A percentile compares a stretch with the other conserved stretches of the same genome.
Evolutionary conservation across 345 rosid species (phyloP).

Genomic region (Boechera stricta): DNA sequence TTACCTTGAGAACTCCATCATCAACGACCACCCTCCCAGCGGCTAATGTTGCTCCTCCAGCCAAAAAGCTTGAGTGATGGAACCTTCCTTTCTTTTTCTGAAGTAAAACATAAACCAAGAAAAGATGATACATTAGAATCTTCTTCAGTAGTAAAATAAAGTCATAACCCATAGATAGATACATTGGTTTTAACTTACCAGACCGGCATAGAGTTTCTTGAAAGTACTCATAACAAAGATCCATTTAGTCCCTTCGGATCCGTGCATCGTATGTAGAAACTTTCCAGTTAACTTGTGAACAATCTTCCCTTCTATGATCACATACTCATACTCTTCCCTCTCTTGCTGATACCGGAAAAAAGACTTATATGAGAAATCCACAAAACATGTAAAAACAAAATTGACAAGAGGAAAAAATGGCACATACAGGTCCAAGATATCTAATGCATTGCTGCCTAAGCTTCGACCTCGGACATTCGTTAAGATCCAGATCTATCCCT

Average conservation of each 20-base stretch:
- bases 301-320: slow-evolving; percentile 65
- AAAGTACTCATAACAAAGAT: slow-evolving; percentile 90
- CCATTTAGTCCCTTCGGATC: slow-evolving; percentile 61
- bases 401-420: not conserved
- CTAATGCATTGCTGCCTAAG: slow-evolving; percentile 81
- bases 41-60: slow-evolving; percentile 91
- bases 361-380: not conserved
- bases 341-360: slow-evolving; percentile 65
- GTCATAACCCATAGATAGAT: not conserved
- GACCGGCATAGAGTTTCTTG: slow-evolving; percentile 73
- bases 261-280: slow-evolving; percentile 59
- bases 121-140: not conserved
- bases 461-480: slow-evolving; percentile 64
- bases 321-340: slow-evolving; percentile 77
- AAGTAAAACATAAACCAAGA: slow-evolving; percentile 29
- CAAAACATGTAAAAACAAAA: not conserved
- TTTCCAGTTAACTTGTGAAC: slow-evolving; percentile 62
- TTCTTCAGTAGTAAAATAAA: not conserved
- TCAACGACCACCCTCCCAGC: slow-evolving; percentile 85
- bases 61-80: slow-evolving; percentile 96
- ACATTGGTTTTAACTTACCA: slow-evolving; percentile 51
- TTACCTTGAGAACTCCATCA: slow-evolving; percentile 78
- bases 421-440: slow-evolving; percentile 93
- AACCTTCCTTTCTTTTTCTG: slow-evolving; percentile 94
- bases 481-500: slow-evolving; percentile 77